phyloP scores from a whole-genome alignment of 257 asterid genomes.

The Thymus quinquecostatus region DNA sequence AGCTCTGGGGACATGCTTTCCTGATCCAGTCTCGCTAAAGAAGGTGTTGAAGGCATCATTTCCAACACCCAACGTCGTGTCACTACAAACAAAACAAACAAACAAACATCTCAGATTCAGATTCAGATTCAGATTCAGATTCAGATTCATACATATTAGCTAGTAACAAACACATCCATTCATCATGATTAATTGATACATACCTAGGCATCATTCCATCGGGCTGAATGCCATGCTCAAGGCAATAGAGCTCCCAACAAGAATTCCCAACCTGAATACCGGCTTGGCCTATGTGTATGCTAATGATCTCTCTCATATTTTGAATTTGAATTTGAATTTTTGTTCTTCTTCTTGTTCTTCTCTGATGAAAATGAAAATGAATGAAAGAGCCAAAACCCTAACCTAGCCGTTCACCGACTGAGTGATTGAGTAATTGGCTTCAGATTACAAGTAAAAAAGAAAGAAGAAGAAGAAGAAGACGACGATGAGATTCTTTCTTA shows the following conservation, averaged over 20 bases:
- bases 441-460: no score
- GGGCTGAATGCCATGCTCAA: conserved; percentile 51
- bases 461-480: conserved; percentile 5
- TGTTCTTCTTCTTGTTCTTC: no score
- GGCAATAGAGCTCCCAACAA: conserved; percentile 57
- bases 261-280: conserved; percentile 55
- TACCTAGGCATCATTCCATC: conserved; percentile 56
- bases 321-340: no score
- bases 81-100: conserved; percentile 38
- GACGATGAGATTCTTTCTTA: neutral
- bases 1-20: conserved; percentile 57
- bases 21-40: conserved; percentile 56
- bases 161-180: no score
- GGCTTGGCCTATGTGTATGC: conserved; percentile 52
- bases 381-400: no score
- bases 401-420: conserved; percentile 4
- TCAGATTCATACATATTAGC: no score
- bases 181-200: no score
- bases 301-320: conserved; percentile 47
- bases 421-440: neutral
- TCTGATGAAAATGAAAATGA: no score
- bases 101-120: neutral
- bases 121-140: neutral
- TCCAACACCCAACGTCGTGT: conserved; percentile 44
- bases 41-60: conserved; percentile 59